Evolutionary conservation across 2,329 filamentous ascomycete species (phyloP).

Genomic region (Calonectria henricotiae): DNA sequence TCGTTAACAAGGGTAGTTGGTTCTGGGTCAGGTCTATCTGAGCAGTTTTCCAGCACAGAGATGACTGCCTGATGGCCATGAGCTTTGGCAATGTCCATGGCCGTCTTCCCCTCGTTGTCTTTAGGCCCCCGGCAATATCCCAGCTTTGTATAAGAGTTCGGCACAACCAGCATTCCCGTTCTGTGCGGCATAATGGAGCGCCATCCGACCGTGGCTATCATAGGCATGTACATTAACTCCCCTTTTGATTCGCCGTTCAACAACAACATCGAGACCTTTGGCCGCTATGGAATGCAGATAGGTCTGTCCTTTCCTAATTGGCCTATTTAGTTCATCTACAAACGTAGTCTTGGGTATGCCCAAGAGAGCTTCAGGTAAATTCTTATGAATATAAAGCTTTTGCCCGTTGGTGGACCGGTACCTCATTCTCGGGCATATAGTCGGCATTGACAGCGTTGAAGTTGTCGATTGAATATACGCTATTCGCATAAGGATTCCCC

Average conservation of each 20-base stretch:
- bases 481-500: slow-evolving; percentile 50
- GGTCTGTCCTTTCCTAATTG: slow-evolving; percentile 31
- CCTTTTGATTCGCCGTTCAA: slow-evolving; percentile 38
- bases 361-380: slow-evolving; percentile 45
- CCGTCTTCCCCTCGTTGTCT: slow-evolving; percentile 37
- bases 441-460: slow-evolving; percentile 38
- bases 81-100: slow-evolving; percentile 41
- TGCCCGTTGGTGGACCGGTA: slow-evolving; percentile 42
- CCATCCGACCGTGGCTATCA: slow-evolving; percentile 37
- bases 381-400: slow-evolving; percentile 45
- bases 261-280: slow-evolving; percentile 22
- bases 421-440: slow-evolving; percentile 38
- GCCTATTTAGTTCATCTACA: slow-evolving; percentile 34
- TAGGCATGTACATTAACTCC: slow-evolving; percentile 35
- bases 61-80: slow-evolving; percentile 38
- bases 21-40: slow-evolving; percentile 30
- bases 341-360: slow-evolving; percentile 37
- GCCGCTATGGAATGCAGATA: slow-evolving; percentile 39
- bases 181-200: slow-evolving; percentile 45
- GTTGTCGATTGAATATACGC: slow-evolving; percentile 39
- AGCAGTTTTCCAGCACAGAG: slow-evolving; percentile 30
- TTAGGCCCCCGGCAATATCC: slow-evolving; percentile 28
- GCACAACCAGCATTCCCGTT: slow-evolving; percentile 38
- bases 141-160: slow-evolving; percentile 31
- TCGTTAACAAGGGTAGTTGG: slow-evolving; percentile 2